Percentiles rank a stretch among this genome's conserved stretches.
phyloP scores from a whole-genome alignment of 1,139 yeast genomes.

The Hemisphaericaspora xylanilytica region DNA sequence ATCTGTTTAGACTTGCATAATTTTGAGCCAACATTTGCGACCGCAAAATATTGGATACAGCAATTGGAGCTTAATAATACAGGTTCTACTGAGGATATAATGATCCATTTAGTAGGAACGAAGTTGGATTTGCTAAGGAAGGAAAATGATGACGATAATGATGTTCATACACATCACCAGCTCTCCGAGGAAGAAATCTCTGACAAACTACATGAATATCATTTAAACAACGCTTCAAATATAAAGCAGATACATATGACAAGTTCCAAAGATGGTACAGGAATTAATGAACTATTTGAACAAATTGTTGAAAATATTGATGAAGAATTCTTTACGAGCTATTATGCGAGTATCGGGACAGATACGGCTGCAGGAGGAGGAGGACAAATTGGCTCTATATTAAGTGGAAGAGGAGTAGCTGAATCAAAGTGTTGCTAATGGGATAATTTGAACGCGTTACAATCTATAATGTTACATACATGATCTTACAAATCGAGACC shows the following conservation, averaged over 20 bases:
- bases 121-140: constrained; percentile 23
- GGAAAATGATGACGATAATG: neutral
- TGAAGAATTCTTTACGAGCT: constrained; percentile 24
- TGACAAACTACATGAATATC: constrained; percentile 13
- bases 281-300: constrained; percentile 42
- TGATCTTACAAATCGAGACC: constrained; percentile 31
- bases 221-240: constrained; percentile 4
- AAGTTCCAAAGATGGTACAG: constrained; percentile 49
- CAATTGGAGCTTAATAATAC: constrained; percentile 34
- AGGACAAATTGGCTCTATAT: constrained; percentile 13
- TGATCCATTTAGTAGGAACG: constrained; percentile 36
- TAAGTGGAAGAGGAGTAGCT: constrained; percentile 10
- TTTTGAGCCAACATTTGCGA: constrained; percentile 30
- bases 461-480: constrained; percentile 1
- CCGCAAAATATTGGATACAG: constrained; percentile 46
- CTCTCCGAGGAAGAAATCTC: constrained; percentile 4
- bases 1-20: constrained; percentile 39
- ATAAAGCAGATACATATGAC: constrained; percentile 27
- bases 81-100: constrained; percentile 18
- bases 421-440: constrained; percentile 12
- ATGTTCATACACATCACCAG: neutral
- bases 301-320: constrained; percentile 44
- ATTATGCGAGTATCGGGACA: constrained; percentile 12
- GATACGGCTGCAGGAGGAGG: constrained; percentile 4
- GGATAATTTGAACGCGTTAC: neutral